Base-by-base conservation (phyloP, 2,329 filamentous ascomycete species). In the Fusarium denticulatum region DNA sequence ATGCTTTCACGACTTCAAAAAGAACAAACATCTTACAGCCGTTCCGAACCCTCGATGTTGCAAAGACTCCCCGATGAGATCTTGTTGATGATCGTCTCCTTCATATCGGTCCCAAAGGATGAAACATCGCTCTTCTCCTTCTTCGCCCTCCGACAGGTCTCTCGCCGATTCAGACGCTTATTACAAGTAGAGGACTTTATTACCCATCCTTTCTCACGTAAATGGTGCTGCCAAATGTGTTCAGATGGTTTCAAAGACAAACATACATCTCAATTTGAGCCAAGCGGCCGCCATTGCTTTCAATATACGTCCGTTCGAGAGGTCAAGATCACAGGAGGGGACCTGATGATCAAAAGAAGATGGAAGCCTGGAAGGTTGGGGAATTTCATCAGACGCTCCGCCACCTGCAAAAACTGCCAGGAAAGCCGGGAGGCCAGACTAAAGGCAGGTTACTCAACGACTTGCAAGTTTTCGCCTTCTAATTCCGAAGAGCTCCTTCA, bases 291-390 rank as follows among this genome's bases (percentile, higher is more conserved):
- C 12, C 47, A 34, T 34, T 50, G 47, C 13, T 50, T 50, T 24
- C 4, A 34, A 6, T 50, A 50, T 14, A 24, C 24, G n/a, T 20
- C 16, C 16, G 11, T 18, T 11, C 30, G 30, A 18, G 22, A 13
- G 3, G 1, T 16, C 7, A 20, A n/a, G 39, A 14, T n/a, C 20
- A n/a, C 5, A 16, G 2, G 6, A n/a, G 22, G 46, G 3, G 14
- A 7, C 16, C 7, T n/a, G 7, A 6, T 5, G 10, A 3, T 5
- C 28, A 5, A 32, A 4, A 26, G 18, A 22, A 28, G 6, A 32
- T n/a, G 22, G 47, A 16, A 8, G 10, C 4, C 7, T 20, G 22
- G 22, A 24, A 6, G 15, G 18, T 6, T 50, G 6, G 16, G 30
- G 3, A n/a, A 20, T 7, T 50, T 34, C n/a, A 34, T 34, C 16